A percentile compares a stretch with the other conserved stretches of the same genome.
Conservation (phyloP, 2,329 filamentous ascomycete genomes). For the Penicillium paneum region DNA sequence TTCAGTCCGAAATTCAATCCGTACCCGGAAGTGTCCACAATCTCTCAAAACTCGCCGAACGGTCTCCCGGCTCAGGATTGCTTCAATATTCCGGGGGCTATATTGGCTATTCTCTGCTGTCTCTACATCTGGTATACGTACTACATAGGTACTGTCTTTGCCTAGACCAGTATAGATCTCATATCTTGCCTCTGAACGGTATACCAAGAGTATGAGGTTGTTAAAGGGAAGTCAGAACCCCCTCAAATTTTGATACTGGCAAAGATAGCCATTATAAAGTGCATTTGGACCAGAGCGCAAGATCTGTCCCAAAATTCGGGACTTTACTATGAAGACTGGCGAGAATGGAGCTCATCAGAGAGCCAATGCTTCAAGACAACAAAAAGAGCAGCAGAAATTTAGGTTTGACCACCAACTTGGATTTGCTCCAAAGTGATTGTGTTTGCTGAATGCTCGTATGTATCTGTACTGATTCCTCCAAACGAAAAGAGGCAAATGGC, state of each 20-base stretch:
- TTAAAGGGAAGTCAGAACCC: too few relatives aligned
- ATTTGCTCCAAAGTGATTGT: constrained; percentile 1
- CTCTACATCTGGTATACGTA: neutral
- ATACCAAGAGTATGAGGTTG: too few relatives aligned
- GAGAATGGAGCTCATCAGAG: too few relatives aligned
- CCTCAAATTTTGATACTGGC: too few relatives aligned
- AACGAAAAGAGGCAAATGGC: constrained; percentile 1
- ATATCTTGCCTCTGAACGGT: neutral
- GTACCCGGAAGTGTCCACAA: neutral
- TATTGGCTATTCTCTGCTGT: neutral
- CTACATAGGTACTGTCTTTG: neutral
- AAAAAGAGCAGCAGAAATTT: too few relatives aligned
- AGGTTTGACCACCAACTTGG: too few relatives aligned
- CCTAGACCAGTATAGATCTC: neutral
- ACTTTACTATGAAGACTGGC: too few relatives aligned
- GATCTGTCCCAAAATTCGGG: too few relatives aligned
- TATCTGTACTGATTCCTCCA: constrained; percentile 13
- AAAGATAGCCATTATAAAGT: too few relatives aligned
- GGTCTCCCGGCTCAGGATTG: constrained; percentile 1
- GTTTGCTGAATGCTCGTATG: constrained; percentile 17
- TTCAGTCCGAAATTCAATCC: neutral
- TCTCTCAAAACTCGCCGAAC: constrained; percentile 3
- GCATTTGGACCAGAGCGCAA: too few relatives aligned
- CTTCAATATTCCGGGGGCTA: constrained; percentile 5
- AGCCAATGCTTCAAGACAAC: too few relatives aligned